Evolutionary conservation across 768 basidiomycete genomes (phyloP).

Genomic region (Dioszegia aurantiaca): DNA sequence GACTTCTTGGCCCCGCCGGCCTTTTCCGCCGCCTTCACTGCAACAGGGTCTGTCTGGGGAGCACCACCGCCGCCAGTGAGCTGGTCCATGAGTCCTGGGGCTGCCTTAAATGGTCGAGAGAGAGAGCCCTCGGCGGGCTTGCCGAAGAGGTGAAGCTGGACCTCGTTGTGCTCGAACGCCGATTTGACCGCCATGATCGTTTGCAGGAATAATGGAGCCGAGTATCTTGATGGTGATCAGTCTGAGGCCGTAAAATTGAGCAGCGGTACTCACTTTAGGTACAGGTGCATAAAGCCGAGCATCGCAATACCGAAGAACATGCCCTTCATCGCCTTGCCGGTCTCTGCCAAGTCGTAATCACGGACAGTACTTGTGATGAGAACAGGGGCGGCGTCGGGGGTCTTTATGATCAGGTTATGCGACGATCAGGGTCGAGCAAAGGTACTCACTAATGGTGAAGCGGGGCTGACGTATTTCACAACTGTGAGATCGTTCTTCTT

Average conservation of each 20-base stretch:
- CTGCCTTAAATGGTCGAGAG: constrained; percentile 80
- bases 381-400: constrained; percentile 55
- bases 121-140: constrained; percentile 78
- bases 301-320: constrained; percentile 65
- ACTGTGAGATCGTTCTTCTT: constrained; percentile 92
- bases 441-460: constrained; percentile 68
- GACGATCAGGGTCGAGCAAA: background rate
- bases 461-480: constrained; percentile 87
- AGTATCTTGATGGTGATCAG: background rate
- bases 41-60: constrained; percentile 80
- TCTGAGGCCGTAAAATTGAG: constrained; percentile 17
- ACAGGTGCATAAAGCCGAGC: constrained; percentile 89
- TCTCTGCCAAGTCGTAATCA: constrained; percentile 89
- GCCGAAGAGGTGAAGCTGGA: constrained; percentile 73
- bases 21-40: constrained; percentile 86
- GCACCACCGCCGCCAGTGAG: constrained; percentile 61
- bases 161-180: constrained; percentile 63
- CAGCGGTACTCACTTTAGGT: constrained; percentile 84
- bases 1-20: constrained; percentile 55
- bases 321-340: constrained; percentile 62
- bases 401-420: constrained; percentile 55
- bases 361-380: constrained; percentile 85
- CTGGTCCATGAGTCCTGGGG: constrained; percentile 58
- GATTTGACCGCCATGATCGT: constrained; percentile 91
- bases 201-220: constrained; percentile 90